Evolutionary conservation across 768 basidiomycete genomes (phyloP), one percentile per base, ranked within the genome.

Genomic region (Boletus sp.): DNA sequence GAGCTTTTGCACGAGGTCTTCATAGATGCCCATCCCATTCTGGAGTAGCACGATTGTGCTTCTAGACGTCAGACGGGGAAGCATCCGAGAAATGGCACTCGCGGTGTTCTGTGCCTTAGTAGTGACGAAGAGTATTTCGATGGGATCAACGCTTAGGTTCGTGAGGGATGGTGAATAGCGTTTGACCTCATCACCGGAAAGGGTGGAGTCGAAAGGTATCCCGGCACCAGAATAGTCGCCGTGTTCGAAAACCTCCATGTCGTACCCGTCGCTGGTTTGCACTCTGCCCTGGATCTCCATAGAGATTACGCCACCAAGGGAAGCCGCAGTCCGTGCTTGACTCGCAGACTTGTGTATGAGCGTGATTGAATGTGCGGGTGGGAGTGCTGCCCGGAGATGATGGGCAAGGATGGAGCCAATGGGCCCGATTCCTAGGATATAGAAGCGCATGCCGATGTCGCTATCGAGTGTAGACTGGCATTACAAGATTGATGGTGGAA

Each of bases 21-120:
- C 95, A 71, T 93, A 91, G 9, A 95, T 75, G 11, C 94, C 96
- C 86, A 97, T 90, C 28, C 96, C 96, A 68, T 96, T 96, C 67
- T 96, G 92, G 52, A 98, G 73, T n/a, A 99, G 81, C 3, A 96
- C 90, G 61, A 98, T 85, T 36, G 94, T 96, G 44, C 87, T 89
- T 49, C 80, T 71, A 0, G 79, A 68, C 5, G 80, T 77, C 18
- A 98, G 73, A 17, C 93, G 83, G 12, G 82, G 83, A 17, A 80
- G 72, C 54, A 98, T 80, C 0, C 71, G 66, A 17, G 72, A 70
- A 36, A 99, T 62, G 5, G 88, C 84, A 3, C 70, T 66, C 4
- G 86, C 50, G 5, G 89, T 89, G 9, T 80, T 76, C 15, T 85
- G 79, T 1, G 92, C 88, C 70, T 95, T 96, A 52, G 90, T 83